These are phyloP conservation scores for Alternaria conjuncta DNA, from an alignment of 2,329 filamentous ascomycete genomes.

Conservation along the genomic window DNA sequence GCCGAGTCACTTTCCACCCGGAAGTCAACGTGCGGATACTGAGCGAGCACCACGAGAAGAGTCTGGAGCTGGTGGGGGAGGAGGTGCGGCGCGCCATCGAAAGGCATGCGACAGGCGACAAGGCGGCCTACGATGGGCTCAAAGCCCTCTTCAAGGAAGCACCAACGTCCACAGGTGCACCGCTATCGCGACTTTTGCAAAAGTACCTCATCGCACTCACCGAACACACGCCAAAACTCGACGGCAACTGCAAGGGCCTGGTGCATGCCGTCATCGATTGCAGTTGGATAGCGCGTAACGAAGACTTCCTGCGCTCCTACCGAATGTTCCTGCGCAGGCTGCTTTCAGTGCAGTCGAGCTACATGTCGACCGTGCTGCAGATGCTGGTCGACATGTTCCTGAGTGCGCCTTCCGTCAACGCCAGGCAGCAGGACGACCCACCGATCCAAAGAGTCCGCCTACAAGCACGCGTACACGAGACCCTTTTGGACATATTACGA, in stretches of 20 bases:
- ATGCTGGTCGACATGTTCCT: slow-evolving; percentile 84
- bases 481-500: slow-evolving; percentile 75
- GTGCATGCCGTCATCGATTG: slow-evolving; percentile 65
- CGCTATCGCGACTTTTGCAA: slow-evolving; percentile 59
- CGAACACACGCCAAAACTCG: slow-evolving; percentile 62
- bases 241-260: slow-evolving; percentile 63
- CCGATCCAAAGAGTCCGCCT: slow-evolving; percentile 69
- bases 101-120: slow-evolving; percentile 60
- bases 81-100: slow-evolving; percentile 66
- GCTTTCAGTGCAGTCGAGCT: slow-evolving; percentile 81
- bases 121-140: slow-evolving; percentile 63
- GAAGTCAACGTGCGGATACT: slow-evolving; percentile 55
- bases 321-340: slow-evolving; percentile 66
- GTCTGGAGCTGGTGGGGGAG: slow-evolving; percentile 64
- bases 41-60: slow-evolving; percentile 58
- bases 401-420: slow-evolving; percentile 61
- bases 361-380: slow-evolving; percentile 74
- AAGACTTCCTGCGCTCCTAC: slow-evolving; percentile 64
- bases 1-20: slow-evolving; percentile 57
- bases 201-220: slow-evolving; percentile 66
- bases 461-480: slow-evolving; percentile 76
- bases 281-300: slow-evolving; percentile 68
- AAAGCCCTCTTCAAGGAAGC: slow-evolving; percentile 60
- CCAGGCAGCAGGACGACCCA: slow-evolving; percentile 61
- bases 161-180: slow-evolving; percentile 56